These are phyloP conservation scores for Populus tremula DNA, from an alignment of 345 rosid genomes.

Conservation along the genomic window DNA sequence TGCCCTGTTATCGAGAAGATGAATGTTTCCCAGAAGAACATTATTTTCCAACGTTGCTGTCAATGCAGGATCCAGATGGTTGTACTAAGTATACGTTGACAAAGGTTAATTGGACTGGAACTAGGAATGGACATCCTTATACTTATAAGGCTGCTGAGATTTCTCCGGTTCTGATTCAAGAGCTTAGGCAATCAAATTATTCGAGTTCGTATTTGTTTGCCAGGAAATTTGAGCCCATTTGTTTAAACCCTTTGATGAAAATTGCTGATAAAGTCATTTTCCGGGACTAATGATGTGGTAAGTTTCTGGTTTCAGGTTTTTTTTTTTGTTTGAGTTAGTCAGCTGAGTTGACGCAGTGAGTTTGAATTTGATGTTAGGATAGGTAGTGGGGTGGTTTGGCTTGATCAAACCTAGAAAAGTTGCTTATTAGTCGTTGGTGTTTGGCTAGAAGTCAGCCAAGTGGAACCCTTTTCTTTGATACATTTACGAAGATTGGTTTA, in stretches of 20 bases:
- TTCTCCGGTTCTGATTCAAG: conserved; percentile 48
- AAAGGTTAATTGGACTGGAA: conserved; percentile 88
- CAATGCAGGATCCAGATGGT: conserved; percentile 73
- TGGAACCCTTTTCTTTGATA: not conserved
- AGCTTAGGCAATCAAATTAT: conserved; percentile 58
- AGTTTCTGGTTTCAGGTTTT: conserved; percentile 10
- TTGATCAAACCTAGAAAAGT: not conserved
- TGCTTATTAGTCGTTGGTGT: not conserved
- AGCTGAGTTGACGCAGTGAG: conserved; percentile 10
- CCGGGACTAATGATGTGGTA: conserved; percentile 62
- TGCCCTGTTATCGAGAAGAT: conserved; percentile 66
- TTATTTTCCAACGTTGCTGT: conserved; percentile 83
- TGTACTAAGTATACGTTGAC: conserved; percentile 69
- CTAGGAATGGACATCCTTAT: conserved; percentile 80
- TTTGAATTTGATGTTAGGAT: not conserved
- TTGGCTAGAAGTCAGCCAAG: not conserved
- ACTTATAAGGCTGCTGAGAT: conserved; percentile 61
- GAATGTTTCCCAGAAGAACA: conserved; percentile 97
- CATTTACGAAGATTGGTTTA: not conserved
- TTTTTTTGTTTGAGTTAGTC: not conserved
- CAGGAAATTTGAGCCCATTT: conserved; percentile 86
- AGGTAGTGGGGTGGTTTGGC: not conserved
- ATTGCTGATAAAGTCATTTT: conserved; percentile 74
- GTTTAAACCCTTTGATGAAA: conserved; percentile 69
- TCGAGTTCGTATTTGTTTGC: conserved; percentile 82